Conservation (phyloP, 345 rosid species). For the Rhodamnia rubescens region DNA sequence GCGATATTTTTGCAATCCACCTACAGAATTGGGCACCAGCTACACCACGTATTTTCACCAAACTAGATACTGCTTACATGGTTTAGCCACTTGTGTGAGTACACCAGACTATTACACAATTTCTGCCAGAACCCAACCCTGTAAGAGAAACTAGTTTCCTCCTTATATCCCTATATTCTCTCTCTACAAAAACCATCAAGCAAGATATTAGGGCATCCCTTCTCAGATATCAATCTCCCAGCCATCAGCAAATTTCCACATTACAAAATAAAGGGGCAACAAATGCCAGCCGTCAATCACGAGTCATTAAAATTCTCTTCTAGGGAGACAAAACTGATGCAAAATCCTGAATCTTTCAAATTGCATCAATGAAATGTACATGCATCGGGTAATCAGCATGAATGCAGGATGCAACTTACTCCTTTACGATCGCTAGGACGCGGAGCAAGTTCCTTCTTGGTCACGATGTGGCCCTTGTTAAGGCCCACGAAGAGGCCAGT, state of each 20-base stretch:
- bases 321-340: not conserved
- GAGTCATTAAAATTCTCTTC: not conserved
- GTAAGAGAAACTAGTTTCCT: not conserved
- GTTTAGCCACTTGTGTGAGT: not conserved
- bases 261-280: not conserved
- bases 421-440: slow-evolving; percentile 53
- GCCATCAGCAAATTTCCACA: not conserved
- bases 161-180: not conserved
- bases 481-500: slow-evolving; percentile 54
- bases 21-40: not conserved
- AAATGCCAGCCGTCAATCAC: not conserved
- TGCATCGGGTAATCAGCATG: not conserved
- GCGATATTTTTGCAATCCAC: not conserved
- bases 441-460: slow-evolving; percentile 42
- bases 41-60: not conserved
- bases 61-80: not conserved
- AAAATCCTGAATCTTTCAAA: not conserved
- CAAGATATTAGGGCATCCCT: not conserved
- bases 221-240: not conserved
- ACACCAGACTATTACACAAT: not conserved
- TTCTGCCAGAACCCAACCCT: not conserved
- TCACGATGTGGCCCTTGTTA: slow-evolving; percentile 57
- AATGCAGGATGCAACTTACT: slow-evolving; percentile 18
- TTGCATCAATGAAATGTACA: not conserved
- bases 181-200: not conserved